Conservation (phyloP, 208 protist species). For the Leptomonas pyrrhocoris region DNA sequence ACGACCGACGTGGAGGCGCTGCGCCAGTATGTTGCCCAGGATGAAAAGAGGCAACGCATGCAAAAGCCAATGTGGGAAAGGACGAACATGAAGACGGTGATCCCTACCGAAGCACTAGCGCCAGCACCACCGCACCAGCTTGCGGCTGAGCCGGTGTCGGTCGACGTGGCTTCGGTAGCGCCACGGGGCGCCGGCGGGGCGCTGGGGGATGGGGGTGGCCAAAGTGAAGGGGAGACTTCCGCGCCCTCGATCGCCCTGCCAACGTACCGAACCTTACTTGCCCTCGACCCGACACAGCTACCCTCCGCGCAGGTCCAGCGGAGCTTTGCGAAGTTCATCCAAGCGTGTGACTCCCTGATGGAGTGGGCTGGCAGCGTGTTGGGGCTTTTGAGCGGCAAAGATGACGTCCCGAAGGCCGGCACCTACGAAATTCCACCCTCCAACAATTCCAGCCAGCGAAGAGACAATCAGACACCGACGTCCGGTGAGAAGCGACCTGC, state of each 20-base stretch:
- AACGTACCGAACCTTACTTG: conserved; percentile 29
- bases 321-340: conserved; percentile 68
- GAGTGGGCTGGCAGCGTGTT: conserved; percentile 54
- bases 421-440: conserved; percentile 42
- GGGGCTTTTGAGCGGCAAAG: conserved; percentile 46
- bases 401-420: conserved; percentile 65
- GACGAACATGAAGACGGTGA: conserved; percentile 31
- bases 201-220: not conserved
- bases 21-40: conserved; percentile 36
- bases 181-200: not conserved
- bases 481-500: conserved; percentile 4
- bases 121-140: not conserved
- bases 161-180: not conserved
- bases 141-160: not conserved
- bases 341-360: conserved; percentile 47
- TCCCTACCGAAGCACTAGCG: not conserved
- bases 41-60: conserved; percentile 27
- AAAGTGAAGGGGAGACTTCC: not conserved
- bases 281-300: conserved; percentile 27
- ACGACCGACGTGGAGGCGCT: conserved; percentile 45
- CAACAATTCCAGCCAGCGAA: conserved; percentile 7
- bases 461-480: not conserved
- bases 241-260: conserved; percentile 1
- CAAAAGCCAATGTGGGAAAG: conserved; percentile 32
- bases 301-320: conserved; percentile 37